These are phyloP conservation scores for Xylariaceae sp. DNA, from an alignment of 2,329 filamentous ascomycete genomes.

Conservation along the genomic window DNA sequence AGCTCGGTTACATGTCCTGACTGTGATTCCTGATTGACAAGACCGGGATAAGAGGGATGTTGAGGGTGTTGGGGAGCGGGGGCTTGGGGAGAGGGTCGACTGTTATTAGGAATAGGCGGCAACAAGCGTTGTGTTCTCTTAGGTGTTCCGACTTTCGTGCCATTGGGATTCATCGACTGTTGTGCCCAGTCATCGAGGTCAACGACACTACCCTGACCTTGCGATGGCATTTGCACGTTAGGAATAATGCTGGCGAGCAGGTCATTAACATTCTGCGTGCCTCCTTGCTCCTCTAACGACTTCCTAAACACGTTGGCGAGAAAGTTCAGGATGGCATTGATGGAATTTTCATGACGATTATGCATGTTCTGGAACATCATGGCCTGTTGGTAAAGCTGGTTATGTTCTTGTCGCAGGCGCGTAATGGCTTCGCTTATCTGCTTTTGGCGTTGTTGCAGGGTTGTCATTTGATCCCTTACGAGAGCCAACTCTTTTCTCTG, in stretches of 20 bases:
- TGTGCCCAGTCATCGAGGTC: constrained; percentile 57
- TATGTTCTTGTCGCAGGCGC: constrained; percentile 77
- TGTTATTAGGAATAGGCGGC: constrained; percentile 45
- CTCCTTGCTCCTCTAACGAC: constrained; percentile 78
- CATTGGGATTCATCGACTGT: constrained; percentile 37
- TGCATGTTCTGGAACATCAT: constrained; percentile 85
- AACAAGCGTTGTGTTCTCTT: constrained; percentile 52
- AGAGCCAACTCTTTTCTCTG: constrained; percentile 69
- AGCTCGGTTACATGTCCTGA: constrained; percentile 58
- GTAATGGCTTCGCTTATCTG: constrained; percentile 79
- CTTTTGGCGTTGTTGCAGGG: constrained; percentile 79
- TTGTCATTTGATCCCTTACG: constrained; percentile 73
- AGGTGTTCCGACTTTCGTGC: constrained; percentile 37
- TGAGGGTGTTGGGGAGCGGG: constrained; percentile 31
- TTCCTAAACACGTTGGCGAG: constrained; percentile 94
- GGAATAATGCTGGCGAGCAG: constrained; percentile 75
- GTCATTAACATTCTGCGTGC: constrained; percentile 71
- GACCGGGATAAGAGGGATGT: constrained; percentile 28
- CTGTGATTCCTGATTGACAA: constrained; percentile 35
- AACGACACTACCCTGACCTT: constrained; percentile 53
- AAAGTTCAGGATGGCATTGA: constrained; percentile 97
- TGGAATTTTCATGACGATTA: constrained; percentile 95
- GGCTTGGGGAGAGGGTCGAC: constrained; percentile 29
- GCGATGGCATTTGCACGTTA: constrained; percentile 41
- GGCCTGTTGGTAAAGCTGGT: constrained; percentile 81